Conservation (phyloP, 495 filamentous ascomycete species). For the Hypoxylon trugodes region DNA sequence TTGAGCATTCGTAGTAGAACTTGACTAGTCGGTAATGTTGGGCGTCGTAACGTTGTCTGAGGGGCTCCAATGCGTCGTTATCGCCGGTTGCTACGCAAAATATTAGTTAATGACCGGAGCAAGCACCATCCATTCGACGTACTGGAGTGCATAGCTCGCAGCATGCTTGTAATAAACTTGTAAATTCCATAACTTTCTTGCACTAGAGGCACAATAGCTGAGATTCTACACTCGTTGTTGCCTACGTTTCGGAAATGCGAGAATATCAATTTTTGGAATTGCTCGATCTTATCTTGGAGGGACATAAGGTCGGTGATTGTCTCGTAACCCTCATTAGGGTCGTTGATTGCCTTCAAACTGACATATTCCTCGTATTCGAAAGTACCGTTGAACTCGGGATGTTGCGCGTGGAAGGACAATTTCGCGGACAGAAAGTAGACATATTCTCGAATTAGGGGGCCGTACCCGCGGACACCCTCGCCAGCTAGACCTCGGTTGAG, state of each 20-base stretch:
- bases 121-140: slow-evolving; percentile 46
- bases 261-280: slow-evolving; percentile 97
- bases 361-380: slow-evolving; percentile 99
- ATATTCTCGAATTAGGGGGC: slow-evolving; percentile 91
- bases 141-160: slow-evolving; percentile 97
- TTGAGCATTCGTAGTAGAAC: slow-evolving; percentile 99
- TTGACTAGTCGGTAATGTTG: slow-evolving; percentile 95
- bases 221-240: slow-evolving; percentile 97
- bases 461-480: slow-evolving; percentile 91
- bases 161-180: slow-evolving; percentile 94
- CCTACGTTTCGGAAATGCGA: slow-evolving; percentile 89
- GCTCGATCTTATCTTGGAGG: slow-evolving; percentile 96
- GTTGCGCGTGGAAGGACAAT: slow-evolving; percentile 90
- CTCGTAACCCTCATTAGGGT: slow-evolving; percentile 99
- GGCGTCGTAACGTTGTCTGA: slow-evolving; percentile 87
- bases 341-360: slow-evolving; percentile 96
- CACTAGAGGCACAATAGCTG: slow-evolving; percentile 89
- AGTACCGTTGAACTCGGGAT: slow-evolving; percentile 98
- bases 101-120: slow-evolving; percentile 37
- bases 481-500: slow-evolving; percentile 83
- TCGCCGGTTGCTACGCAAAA: slow-evolving; percentile 78
- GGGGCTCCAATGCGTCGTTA: slow-evolving; percentile 90
- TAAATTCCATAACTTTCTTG: slow-evolving; percentile 99
- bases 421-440: slow-evolving; percentile 94
- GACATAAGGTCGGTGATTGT: slow-evolving; percentile 97